Evolutionary conservation across 495 filamentous ascomycete species (phyloP), one percentile per base, ranked within the genome.

Genomic region (Penicillium diatomitis): DNA sequence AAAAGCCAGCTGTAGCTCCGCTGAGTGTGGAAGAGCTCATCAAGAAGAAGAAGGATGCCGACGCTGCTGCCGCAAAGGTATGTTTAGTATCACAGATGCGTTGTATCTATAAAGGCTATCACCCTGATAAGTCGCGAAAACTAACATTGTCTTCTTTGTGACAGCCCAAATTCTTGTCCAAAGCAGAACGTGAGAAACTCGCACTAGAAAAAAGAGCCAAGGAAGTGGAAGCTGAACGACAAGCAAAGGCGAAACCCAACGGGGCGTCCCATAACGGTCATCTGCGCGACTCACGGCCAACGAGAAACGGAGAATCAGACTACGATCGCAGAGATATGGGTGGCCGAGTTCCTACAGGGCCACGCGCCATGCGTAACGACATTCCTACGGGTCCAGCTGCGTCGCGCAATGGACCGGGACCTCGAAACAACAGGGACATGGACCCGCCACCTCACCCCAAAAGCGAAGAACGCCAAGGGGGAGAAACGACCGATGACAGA

Each of bases 141-240:
- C 1, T 4, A 12, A 4, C 12, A 9, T 43, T 12, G 34, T 33
- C 6, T 44, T 4, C 31, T 44, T 33, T 4, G 31, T 34, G 44
- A 33, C 61, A 95, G 80, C 94, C 94, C 3, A 90, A 91, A 71
- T 98, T 95, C 63, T 69, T 98, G 8, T 85, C 88, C 3, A 96
- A 90, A 73, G 86, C 86, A 33, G 78, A 96, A 63, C 82, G 92
- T 36, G 94, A 97, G 63, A 81, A 82, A 44, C 62, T 96, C 47
- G 90, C 88, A 5, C 69, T 90, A 6, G 90, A 96, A 61, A 95
- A 90, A 66, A 77, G 86, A 45, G 73, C 78, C 11, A 90, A 94
- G 62, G 90, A 95, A 53, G 86, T 88, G 12, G 85, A 88, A 51
- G 87, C 73, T n/a, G 72, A 80, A 50, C 70, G 74, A 34, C 72